Base-by-base conservation (phyloP, 2,329 filamentous ascomycete genomes). In the Fusarium pseudocircinatum region DNA sequence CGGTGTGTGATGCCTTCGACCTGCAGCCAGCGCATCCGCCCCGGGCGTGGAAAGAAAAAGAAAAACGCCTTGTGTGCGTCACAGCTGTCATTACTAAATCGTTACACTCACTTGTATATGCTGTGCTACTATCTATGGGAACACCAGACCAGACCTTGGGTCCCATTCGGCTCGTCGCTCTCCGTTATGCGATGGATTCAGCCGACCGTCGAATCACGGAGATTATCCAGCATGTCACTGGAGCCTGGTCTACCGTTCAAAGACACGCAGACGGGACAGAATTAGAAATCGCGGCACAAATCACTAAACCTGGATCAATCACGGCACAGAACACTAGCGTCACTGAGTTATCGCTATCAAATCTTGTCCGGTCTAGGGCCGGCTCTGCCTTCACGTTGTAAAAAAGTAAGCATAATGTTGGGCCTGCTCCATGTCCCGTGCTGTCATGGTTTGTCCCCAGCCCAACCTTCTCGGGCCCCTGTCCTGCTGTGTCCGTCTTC, bases 1-100 rank as follows among this genome's bases (percentile, higher is more conserved):
- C 53, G 59, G 70, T 73, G 70, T 72, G 70, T 69, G 69, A 66
- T 73, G 56, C 63, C n/a, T 63, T 47, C 58, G 53, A 72, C 53
- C 63, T 60, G 69, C 60, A 73, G 50, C 50, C 46, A 62, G 42
- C 57, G 13, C 54, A 50, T 53, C 56, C 43, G 15, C 37, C 13
- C 47, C 46, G 64, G 64, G 69, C 37, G 43, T 34, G 54, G 44
- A 40, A 50, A 36, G 15, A 16, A 36, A 37, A 20, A 37, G 36
- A 2, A 52, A 52, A 44, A 52, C 49, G 61, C 70, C 67, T 34
- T 68, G 43, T 34, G 62, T 67, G 70, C 61, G 70, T 71, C 70
- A 73, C 60, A 40, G n/a, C 54, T 54, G 58, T 47, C 58, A 60
- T 44, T 18, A 58, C 34, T 14, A 26, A 54, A 49, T 49, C 40